phyloP scores from a whole-genome alignment of 2,329 filamentous ascomycete species.

The Colletotrichum tofieldiae region DNA sequence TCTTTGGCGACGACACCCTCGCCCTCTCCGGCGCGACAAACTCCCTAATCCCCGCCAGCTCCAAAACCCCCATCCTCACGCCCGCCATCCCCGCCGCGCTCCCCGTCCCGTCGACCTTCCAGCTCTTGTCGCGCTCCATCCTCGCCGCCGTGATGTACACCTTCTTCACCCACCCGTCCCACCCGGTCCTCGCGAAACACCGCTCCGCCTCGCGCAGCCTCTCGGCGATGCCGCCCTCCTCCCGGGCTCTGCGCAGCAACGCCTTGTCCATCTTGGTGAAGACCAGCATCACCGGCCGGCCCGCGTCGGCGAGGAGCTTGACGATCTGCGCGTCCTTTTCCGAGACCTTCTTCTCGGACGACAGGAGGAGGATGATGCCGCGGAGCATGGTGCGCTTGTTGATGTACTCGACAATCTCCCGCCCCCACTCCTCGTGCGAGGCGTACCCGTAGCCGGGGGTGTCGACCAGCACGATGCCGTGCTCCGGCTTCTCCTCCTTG shows the following conservation, averaged over 20 bases:
- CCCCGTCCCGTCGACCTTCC: conserved; percentile 38
- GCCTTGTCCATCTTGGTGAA: conserved; percentile 72
- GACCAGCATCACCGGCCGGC: conserved; percentile 64
- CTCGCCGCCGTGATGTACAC: conserved; percentile 57
- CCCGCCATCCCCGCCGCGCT: conserved; percentile 58
- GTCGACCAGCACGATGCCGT: conserved; percentile 66
- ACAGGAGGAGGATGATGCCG: conserved; percentile 69
- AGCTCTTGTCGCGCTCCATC: conserved; percentile 52
- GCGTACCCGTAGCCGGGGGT: conserved; percentile 67
- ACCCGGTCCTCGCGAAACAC: conserved; percentile 19
- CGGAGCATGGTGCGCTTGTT: conserved; percentile 61
- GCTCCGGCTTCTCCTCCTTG: conserved; percentile 58
- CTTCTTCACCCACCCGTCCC: conserved; percentile 49
- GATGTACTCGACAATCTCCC: conserved; percentile 67
- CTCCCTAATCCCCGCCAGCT: conserved; percentile 56
- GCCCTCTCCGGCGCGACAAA: conserved; percentile 11
- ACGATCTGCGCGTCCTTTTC: conserved; percentile 64
- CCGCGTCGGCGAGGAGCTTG: conserved; percentile 61
- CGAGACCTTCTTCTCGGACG: conserved; percentile 67
- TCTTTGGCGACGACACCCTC: not conserved
- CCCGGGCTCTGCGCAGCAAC: conserved; percentile 45
- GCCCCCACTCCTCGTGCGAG: conserved; percentile 66
- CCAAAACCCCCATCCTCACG: conserved; percentile 57
- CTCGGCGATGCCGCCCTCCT: conserved; percentile 45
- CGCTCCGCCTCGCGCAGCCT: conserved; percentile 37